Base-by-base conservation (phyloP, 768 basidiomycete genomes). In the Macrolepiota fuliginosa region DNA sequence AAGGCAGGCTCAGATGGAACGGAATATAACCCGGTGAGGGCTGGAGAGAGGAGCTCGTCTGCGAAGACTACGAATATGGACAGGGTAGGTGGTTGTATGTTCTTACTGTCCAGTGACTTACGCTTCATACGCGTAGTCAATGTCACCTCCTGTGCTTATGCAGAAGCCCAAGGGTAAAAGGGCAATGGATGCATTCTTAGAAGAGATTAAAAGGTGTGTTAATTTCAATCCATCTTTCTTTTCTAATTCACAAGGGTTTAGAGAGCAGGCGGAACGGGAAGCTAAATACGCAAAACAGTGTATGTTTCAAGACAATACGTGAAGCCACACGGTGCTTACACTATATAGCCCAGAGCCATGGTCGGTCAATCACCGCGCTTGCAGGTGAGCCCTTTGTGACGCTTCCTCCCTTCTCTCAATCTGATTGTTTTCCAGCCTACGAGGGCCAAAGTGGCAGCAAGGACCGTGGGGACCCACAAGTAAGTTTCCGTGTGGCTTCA, bases 151-250 rank as follows among this genome's bases (percentile, higher is more conserved):
- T 0, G 67, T 78, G 24, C 70, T 68, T 61, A 77, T 72, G 4
- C 83, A 87, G 0, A 94, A 88, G 70, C 88, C 92, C 0, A 97
- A 94, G 72, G 97, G 97, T 2, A 97, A 94, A 72, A 86, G 96
- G 54, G 94, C 92, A 1, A 98, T 98, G 94, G 96, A 98, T 73
- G 75, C 89, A 1, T 99, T 98, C 71, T 78, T 99, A 54, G 95
- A 97, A 68, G 95, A 99, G 77, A 93, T 99, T 62, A 98, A 98
- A 77, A 85, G 85, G 96, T 91, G 51, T 22, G 79, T 61, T 42
- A 9, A 19, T 35, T 37, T 12, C 9, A 54, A 19, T 54, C 3
- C 32, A 29, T 52, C 64, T 37, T 3, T 52, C 22, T 17, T 13
- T 27, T 40, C n/a, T 45, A 54, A 45, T 25, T 61, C 49, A 59